Percentiles rank a stretch among this genome's conserved stretches.
Evolutionary conservation across 108 stramenopile species (phyloP).

Genomic region (Cyclotella sp.): DNA sequence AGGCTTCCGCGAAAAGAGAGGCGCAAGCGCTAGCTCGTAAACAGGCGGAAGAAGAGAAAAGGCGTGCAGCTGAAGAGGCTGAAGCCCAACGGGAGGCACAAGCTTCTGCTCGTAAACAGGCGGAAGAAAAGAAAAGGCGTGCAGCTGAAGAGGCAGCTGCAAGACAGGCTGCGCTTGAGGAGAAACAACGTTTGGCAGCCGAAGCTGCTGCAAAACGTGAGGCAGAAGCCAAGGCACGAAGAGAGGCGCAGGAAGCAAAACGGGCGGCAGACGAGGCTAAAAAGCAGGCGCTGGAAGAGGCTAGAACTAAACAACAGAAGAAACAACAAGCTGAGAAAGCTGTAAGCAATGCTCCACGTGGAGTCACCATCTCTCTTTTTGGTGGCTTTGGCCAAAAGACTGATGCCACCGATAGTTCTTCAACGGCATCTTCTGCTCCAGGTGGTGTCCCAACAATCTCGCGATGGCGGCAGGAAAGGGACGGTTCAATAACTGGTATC

Average conservation of each 20-base stretch:
- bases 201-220: constrained; percentile 13
- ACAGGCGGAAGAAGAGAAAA: constrained; percentile 12
- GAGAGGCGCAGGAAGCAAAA: neutral
- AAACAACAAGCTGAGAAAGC: constrained; percentile 35
- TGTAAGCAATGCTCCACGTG: constrained; percentile 26
- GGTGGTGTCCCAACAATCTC: constrained; percentile 47
- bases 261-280: constrained; percentile 8
- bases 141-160: constrained; percentile 7
- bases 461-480: constrained; percentile 63
- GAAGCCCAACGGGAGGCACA: constrained; percentile 9
- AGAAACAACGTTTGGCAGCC: constrained; percentile 14
- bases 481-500: constrained; percentile 60
- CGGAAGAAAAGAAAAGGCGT: constrained; percentile 25
- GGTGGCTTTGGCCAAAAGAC: constrained; percentile 31
- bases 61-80: constrained; percentile 20
- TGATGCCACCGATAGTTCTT: constrained; percentile 11
- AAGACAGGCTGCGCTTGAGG: constrained; percentile 19
- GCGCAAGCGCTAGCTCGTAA: constrained; percentile 3
- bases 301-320: constrained; percentile 9
- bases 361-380: constrained; percentile 45
- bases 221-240: neutral
- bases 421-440: constrained; percentile 20
- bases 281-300: neutral
- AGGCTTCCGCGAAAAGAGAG: constrained; percentile 20
- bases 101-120: constrained; percentile 16